Percentiles rank a stretch among this genome's conserved stretches.
Conservation (phyloP, 257 asterid genomes). For the Jaltomata sinuosa region DNA sequence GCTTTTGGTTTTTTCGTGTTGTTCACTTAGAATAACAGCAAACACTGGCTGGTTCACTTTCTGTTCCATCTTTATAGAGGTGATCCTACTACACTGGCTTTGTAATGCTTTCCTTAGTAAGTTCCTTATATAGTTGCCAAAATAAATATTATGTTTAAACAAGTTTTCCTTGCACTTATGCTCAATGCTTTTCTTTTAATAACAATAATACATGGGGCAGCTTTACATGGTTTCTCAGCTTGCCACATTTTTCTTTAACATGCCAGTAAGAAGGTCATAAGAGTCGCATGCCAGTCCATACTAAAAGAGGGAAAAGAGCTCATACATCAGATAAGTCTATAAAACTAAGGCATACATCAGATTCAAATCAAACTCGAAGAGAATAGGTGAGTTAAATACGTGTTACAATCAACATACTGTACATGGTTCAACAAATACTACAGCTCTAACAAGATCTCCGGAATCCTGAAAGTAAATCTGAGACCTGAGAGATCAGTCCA, state of each 20-base stretch:
- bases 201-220: too few species aligned
- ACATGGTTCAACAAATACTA: not conserved
- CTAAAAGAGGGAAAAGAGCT: not conserved
- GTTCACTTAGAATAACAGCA: too few species aligned
- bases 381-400: not conserved
- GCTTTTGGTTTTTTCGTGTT: too few species aligned
- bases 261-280: not conserved
- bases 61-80: too few species aligned
- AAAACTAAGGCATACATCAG: not conserved
- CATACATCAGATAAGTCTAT: not conserved
- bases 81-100: too few species aligned
- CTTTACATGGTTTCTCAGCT: not conserved
- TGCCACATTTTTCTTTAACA: not conserved
- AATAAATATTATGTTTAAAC: too few species aligned
- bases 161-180: too few species aligned
- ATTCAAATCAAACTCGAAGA: not conserved
- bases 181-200: too few species aligned
- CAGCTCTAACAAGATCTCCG: not conserved
- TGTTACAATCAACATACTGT: not conserved
- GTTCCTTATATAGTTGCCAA: too few species aligned
- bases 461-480: not conserved
- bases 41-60: too few species aligned
- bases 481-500: not conserved
- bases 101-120: too few species aligned
- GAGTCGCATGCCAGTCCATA: not conserved